Evolutionary conservation across 2,329 filamentous ascomycete genomes (phyloP).

Genomic region (Ramichloridium luteum): DNA sequence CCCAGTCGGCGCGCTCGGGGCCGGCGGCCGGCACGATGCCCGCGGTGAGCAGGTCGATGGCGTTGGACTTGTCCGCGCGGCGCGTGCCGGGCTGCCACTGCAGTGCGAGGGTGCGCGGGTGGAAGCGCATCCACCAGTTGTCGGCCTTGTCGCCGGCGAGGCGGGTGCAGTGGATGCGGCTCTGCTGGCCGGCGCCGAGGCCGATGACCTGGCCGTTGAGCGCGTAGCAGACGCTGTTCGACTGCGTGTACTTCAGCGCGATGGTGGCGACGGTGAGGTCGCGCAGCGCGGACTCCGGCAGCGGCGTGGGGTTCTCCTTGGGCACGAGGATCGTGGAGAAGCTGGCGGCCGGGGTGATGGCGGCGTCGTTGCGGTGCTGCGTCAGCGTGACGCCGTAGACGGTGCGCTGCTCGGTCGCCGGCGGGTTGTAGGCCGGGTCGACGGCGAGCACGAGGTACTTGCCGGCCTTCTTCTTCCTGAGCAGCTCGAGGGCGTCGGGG

Average conservation of each 20-base stretch:
- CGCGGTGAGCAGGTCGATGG: conserved; percentile 87
- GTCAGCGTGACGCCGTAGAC: conserved; percentile 81
- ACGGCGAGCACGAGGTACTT: conserved; percentile 95
- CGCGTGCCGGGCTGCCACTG: conserved; percentile 98
- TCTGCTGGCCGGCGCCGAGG: conserved; percentile 91
- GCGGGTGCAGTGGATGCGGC: conserved; percentile 94
- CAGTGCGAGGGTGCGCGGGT: conserved; percentile 73
- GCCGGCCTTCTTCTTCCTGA: conserved; percentile 96
- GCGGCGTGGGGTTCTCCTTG: conserved; percentile 52
- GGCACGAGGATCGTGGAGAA: conserved; percentile 80
- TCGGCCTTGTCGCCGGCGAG: conserved; percentile 96
- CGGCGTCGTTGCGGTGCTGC: conserved; percentile 86
- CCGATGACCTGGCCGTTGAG: conserved; percentile 87
- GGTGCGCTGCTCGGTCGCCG: conserved; percentile 62
- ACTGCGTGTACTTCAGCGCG: conserved; percentile 96
- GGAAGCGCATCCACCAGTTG: conserved; percentile 99
- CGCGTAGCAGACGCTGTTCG: conserved; percentile 97
- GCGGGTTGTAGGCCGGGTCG: conserved; percentile 74
- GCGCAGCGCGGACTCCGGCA: conserved; percentile 71
- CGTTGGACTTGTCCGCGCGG: conserved; percentile 94
- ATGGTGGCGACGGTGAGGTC: conserved; percentile 94
- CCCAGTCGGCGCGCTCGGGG: conserved; percentile 74
- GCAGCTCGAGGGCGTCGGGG: conserved; percentile 72
- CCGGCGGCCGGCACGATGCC: conserved; percentile 76
- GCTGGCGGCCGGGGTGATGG: conserved; percentile 66